Conservation (phyloP, 495 filamentous ascomycete species). For the Aspergillus asperescens region DNA sequence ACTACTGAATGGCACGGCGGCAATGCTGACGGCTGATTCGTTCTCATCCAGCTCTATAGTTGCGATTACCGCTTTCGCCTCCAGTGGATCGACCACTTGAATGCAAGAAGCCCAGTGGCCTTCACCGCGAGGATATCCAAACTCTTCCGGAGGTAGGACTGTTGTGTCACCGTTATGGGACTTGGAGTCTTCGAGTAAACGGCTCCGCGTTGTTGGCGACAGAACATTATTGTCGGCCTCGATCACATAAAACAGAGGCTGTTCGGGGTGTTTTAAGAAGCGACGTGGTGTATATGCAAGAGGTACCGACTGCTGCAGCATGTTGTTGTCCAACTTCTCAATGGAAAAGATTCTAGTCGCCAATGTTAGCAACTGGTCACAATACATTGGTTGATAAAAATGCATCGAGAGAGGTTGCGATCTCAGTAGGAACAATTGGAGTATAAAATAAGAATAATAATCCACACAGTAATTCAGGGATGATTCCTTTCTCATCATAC, state of each 20-base stretch:
- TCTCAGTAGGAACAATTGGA: conserved; percentile 79
- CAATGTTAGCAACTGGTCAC: conserved; percentile 22
- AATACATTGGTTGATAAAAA: neutral
- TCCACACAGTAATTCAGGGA: conserved; percentile 49
- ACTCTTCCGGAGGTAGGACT: conserved; percentile 71
- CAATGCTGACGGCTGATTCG: conserved; percentile 84
- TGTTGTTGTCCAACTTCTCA: conserved; percentile 77
- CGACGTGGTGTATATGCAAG: conserved; percentile 87
- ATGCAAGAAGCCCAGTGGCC: conserved; percentile 96
- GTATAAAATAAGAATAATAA: conserved; percentile 39
- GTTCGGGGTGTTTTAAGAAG: conserved; percentile 81
- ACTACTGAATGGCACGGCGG: conserved; percentile 74
- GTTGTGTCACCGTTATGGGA: conserved; percentile 65
- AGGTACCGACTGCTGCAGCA: conserved; percentile 81
- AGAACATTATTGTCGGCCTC: conserved; percentile 90
- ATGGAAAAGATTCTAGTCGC: conserved; percentile 76
- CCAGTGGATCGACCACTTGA: conserved; percentile 77
- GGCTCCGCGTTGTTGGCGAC: conserved; percentile 62
- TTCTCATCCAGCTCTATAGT: conserved; percentile 82
- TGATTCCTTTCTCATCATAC: conserved; percentile 63
- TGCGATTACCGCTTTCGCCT: conserved; percentile 63
- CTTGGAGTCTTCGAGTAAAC: conserved; percentile 59
- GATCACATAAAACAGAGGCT: conserved; percentile 86
- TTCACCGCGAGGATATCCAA: conserved; percentile 77
- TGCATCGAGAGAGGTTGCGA: conserved; percentile 12